Evolutionary conservation across 2,329 filamentous ascomycete species (phyloP).

Genomic region (Bipolaris oryzae): DNA sequence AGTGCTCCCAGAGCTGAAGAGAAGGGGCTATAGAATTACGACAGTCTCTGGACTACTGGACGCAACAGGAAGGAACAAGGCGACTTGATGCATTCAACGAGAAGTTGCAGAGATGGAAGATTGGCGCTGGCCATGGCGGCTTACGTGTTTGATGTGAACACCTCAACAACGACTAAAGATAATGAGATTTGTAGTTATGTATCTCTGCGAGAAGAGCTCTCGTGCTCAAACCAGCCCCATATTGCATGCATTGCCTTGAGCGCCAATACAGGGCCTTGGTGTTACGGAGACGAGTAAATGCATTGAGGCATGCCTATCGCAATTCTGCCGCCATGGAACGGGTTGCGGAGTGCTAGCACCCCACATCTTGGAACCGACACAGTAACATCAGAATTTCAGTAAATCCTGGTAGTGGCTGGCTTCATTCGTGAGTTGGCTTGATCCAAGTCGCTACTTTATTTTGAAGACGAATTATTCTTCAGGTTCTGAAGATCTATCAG

Average conservation of each 20-base stretch:
- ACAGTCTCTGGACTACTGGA: constrained; percentile 58
- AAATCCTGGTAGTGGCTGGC: neutral
- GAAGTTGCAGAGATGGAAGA: neutral
- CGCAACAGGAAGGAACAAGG: neutral
- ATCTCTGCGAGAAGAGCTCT: neutral
- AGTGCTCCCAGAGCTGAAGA: constrained; percentile 73
- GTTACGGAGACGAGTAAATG: neutral
- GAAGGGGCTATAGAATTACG: constrained; percentile 72
- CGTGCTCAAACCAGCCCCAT: neutral
- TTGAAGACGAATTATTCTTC: neutral
- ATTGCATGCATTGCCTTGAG: neutral
- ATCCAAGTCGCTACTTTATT: neutral
- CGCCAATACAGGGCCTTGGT: too few species aligned
- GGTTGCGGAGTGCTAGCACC: neutral
- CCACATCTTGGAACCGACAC: neutral
- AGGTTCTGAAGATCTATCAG: neutral
- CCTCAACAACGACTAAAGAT: neutral
- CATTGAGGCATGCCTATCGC: neutral
- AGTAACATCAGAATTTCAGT: neutral
- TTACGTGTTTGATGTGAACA: neutral
- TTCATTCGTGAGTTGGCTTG: too few species aligned
- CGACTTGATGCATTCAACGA: neutral
- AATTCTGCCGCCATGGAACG: neutral
- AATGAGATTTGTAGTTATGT: neutral
- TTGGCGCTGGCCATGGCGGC: neutral